Evolutionary conservation across 228 moss, liverwort and hornwort species (phyloP), one percentile per base, ranked within the genome.

Genomic region (Sphagnum magellanicum): DNA sequence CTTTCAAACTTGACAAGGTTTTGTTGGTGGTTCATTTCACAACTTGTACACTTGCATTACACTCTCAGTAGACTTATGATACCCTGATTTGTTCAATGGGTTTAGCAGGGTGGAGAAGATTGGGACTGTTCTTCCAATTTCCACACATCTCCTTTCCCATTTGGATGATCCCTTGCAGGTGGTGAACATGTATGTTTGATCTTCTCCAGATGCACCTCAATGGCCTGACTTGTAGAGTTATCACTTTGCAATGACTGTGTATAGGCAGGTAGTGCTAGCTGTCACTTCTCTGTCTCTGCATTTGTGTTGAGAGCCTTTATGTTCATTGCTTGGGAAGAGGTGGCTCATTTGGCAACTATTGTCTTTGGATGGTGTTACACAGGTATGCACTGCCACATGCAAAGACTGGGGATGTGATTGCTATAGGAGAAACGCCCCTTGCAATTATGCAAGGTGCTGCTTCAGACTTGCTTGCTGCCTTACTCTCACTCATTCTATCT

Each of bases 161-260:
- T 79, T 98, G 48, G 98, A 98, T 78, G 93, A 98, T 79, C 98
- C 98, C 59, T 78, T 98, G 72, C 83, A 93, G 78, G 91, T 98
- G 70, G 82, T 98, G 50, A 88, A 81, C 55, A 89, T 75, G 98
- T 79, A 86, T 59, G 76, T 73, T 10, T 48, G 55, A 47, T 48
- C 58, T 49, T 50, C 49, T 62, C 12, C n/a, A 17, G 50, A 32
- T 61, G 59, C 5, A 32, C 32, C 32, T 32, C 32, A 32, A 32
- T 32, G 32, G 32, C 32, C 32, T 53, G 8, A 49, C 7, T 12
- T 13, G 5, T 8, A 65, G 5, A 59, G 6, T 53, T 5, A 57
- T 6, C 16, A 52, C 57, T 5, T 49, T 61, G 51, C 52, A 8
- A 16, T 16, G 32, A 51, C 4, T 32, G 0, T 6, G 51, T 7